Percentiles rank a stretch among this genome's conserved stretches.
Evolutionary conservation across 148 eudicot genomes (phyloP).

Genomic region (Pouteria glomerata): DNA sequence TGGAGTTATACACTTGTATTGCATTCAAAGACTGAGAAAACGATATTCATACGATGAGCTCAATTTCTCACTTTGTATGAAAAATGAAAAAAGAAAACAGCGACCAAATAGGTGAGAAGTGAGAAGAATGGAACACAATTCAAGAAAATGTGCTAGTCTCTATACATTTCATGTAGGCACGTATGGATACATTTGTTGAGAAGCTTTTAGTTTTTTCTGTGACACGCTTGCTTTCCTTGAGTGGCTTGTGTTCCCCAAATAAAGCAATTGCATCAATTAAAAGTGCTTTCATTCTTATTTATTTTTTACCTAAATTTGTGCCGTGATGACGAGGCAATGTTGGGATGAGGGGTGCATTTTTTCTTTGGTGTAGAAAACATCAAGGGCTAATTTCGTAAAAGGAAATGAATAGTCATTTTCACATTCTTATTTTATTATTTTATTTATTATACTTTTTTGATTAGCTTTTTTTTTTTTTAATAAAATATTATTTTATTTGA

Average conservation of each 20-base stretch:
- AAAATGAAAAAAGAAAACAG: not conserved
- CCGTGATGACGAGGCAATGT: not conserved
- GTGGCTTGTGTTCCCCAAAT: conserved; percentile 29
- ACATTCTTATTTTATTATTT: too few species aligned
- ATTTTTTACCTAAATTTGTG: not conserved
- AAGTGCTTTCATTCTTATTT: conserved; percentile 19
- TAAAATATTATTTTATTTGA: too few species aligned
- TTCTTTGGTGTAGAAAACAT: too few species aligned
- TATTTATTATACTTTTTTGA: too few species aligned
- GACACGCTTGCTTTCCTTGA: conserved; percentile 13
- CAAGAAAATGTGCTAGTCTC: conserved; percentile 21
- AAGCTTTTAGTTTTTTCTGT: conserved; percentile 19
- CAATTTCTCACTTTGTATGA: not conserved
- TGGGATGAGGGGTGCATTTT: too few species aligned
- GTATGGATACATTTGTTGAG: conserved; percentile 1
- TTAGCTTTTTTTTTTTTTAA: too few species aligned
- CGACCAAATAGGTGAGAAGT: not conserved
- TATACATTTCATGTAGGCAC: conserved; percentile 8
- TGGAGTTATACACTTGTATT: conserved; percentile 3
- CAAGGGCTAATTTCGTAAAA: too few species aligned
- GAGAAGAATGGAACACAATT: conserved; percentile 1
- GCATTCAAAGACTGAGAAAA: not conserved
- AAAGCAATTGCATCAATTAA: conserved; percentile 29
- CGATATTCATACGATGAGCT: conserved; percentile 7
- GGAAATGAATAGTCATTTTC: too few species aligned